Conservation (phyloP, 345 rosid genomes). For the Euphorbia pulcherrima region DNA sequence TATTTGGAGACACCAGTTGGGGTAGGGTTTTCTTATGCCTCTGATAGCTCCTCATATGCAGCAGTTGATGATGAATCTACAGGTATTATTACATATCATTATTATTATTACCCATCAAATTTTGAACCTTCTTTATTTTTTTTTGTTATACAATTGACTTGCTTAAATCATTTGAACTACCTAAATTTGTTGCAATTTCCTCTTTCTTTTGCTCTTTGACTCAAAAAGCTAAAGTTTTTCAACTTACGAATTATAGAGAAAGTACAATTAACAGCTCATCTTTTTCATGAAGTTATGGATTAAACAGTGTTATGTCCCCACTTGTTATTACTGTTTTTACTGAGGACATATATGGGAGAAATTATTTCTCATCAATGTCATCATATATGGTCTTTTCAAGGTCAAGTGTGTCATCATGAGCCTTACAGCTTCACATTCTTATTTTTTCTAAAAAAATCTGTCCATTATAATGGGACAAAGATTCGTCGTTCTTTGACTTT, state of each 20-base stretch:
- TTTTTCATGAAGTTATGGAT: slow-evolving; percentile 1
- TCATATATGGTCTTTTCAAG: slow-evolving; percentile 3
- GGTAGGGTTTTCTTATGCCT: slow-evolving; percentile 89
- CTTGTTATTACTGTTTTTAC: not conserved
- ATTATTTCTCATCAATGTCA: not conserved
- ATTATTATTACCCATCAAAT: not conserved
- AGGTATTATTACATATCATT: slow-evolving; percentile 1
- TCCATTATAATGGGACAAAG: too few species aligned
- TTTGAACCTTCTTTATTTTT: slow-evolving; percentile 8
- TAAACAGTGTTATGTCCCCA: slow-evolving; percentile 18
- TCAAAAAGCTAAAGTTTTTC: slow-evolving; percentile 13
- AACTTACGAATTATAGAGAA: slow-evolving; percentile 3
- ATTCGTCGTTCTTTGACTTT: too few species aligned
- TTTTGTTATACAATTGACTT: slow-evolving; percentile 9
- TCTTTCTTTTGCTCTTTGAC: not conserved
- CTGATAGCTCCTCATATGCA: slow-evolving; percentile 57
- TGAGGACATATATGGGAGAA: not conserved
- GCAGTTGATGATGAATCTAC: slow-evolving; percentile 52
- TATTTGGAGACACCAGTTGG: slow-evolving; percentile 92
- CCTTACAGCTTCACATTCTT: slow-evolving; percentile 8
- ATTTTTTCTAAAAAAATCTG: not conserved
- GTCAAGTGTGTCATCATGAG: not conserved
- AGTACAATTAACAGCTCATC: not conserved
- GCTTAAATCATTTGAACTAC: not conserved
- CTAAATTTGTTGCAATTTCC: not conserved